Percentiles rank a stretch among this genome's conserved stretches.
Evolutionary conservation across 495 filamentous ascomycete species (phyloP).

Genomic region (Xylaria flabelliformis): DNA sequence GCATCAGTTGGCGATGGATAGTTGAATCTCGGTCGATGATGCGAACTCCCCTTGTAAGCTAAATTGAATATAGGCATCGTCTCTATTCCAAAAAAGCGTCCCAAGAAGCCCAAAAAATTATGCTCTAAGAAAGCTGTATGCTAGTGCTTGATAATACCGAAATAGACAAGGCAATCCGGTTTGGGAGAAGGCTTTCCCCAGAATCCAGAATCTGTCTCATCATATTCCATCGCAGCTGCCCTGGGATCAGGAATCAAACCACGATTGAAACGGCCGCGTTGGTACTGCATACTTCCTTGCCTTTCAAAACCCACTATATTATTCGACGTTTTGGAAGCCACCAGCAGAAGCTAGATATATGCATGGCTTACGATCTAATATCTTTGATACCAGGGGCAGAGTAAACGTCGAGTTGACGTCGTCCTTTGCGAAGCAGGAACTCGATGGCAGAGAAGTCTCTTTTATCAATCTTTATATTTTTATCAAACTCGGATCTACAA

Average conservation of each 20-base stretch:
- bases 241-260: background rate
- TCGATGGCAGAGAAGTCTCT: conserved; percentile 91
- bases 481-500: conserved; percentile 75
- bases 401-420: conserved; percentile 85
- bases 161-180: conserved; percentile 3
- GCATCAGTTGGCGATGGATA: conserved; percentile 37
- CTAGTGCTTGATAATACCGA: conserved; percentile 17
- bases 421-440: conserved; percentile 83
- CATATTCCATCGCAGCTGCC: conserved; percentile 5
- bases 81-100: conserved; percentile 46
- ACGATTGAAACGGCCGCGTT: background rate
- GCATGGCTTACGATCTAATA: conserved; percentile 56
- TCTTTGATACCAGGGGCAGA: conserved; percentile 82
- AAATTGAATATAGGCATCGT: conserved; percentile 57
- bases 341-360: background rate
- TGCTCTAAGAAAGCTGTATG: conserved; percentile 39
- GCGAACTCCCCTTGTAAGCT: conserved; percentile 57
- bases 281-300: background rate
- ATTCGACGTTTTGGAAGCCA: background rate
- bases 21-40: conserved; percentile 49
- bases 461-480: conserved; percentile 72
- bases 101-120: conserved; percentile 38
- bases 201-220: background rate
- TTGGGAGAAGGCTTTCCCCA: conserved; percentile 22
- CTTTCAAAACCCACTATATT: background rate